Evolutionary conservation across 2,329 filamentous ascomycete species (phyloP).

Genomic region (Monilinia vaccinii-corymbosi): DNA sequence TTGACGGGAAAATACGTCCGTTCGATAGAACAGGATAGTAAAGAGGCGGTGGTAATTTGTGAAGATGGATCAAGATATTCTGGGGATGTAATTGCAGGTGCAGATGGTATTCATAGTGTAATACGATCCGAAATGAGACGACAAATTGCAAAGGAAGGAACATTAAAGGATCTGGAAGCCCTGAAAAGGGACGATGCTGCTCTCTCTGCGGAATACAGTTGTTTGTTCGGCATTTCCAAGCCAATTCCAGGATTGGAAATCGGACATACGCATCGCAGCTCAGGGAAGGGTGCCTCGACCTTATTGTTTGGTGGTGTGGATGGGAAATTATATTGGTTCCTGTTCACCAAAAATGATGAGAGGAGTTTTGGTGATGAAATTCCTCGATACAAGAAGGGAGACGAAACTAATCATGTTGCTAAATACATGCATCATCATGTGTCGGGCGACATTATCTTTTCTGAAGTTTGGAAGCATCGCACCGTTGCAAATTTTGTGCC

Average conservation of each 20-base stretch:
- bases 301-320: slow-evolving; percentile 1
- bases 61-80: slow-evolving; percentile 17
- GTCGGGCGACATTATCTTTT: slow-evolving; percentile 1
- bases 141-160: slow-evolving; percentile 15
- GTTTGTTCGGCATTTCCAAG: slow-evolving; percentile 20
- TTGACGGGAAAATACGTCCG: slow-evolving; percentile 16
- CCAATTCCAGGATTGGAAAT: slow-evolving; percentile 9
- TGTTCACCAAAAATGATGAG: slow-evolving; percentile 5
- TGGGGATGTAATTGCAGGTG: slow-evolving; percentile 23
- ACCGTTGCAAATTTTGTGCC: background rate
- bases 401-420: background rate
- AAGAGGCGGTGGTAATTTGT: slow-evolving; percentile 12
- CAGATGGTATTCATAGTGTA: slow-evolving; percentile 22
- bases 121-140: slow-evolving; percentile 28
- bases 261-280: slow-evolving; percentile 12
- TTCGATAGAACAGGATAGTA: slow-evolving; percentile 9
- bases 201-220: slow-evolving; percentile 21
- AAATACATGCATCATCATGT: background rate
- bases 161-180: background rate
- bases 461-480: background rate
- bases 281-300: background rate
- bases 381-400: background rate
- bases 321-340: slow-evolving; percentile 5
- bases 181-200: background rate
- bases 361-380: background rate